Evolutionary conservation across 2,329 filamentous ascomycete species (phyloP), one percentile per base, ranked within the genome.

Genomic region (Cucurbitaria berberidis): DNA sequence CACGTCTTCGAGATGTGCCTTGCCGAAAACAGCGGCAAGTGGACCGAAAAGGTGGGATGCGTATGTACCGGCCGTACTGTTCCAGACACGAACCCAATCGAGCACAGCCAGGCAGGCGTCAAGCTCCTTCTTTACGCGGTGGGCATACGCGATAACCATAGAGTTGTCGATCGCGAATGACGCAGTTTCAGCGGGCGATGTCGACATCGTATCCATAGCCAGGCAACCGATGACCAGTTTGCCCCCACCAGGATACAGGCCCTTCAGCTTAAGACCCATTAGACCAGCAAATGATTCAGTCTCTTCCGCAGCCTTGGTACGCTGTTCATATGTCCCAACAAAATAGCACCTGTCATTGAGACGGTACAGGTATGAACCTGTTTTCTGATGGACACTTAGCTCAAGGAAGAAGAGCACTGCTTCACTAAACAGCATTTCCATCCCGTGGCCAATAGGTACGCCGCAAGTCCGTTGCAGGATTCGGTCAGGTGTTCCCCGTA

Each of bases 71-170:
- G 66, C 42, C 6, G 51, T 63, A 36, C 13, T 26, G 38, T 73
- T 73, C 69, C 69, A 73, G 8, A 55, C 41, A 22, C 58, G 57
- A 8, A 73, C 51, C 70, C 69, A 72, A 3, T 64, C 64, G 6
- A 67, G 47, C 1, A 71, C 50, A 8, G 59, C 62, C 3, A 54
- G 49, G 41, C 62, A 66, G 15, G 43, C 18, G 1, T 53, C 39
- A 7, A 73, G 64, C 18, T 59, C 51, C n/a, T 61, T 63, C 41
- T 66, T 67, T n/a, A 64, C 34, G 3, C 47, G 52, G 18, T 40
- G 27, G 10, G 68, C 62, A 38, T 67, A 62, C 0, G 50, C 24
- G 10, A 55, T 54, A 2, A 70, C 60, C 34, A 59, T 48, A 5
- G 42, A 18, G 8, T 44, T 27, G 19, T 64, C 54, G 27, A 73